A percentile compares a stretch with the other conserved stretches of the same genome.
These are phyloP conservation scores for Salisapilia sapeloensis DNA, from an alignment of 352 stramenopile genomes.

Conservation along the genomic window DNA sequence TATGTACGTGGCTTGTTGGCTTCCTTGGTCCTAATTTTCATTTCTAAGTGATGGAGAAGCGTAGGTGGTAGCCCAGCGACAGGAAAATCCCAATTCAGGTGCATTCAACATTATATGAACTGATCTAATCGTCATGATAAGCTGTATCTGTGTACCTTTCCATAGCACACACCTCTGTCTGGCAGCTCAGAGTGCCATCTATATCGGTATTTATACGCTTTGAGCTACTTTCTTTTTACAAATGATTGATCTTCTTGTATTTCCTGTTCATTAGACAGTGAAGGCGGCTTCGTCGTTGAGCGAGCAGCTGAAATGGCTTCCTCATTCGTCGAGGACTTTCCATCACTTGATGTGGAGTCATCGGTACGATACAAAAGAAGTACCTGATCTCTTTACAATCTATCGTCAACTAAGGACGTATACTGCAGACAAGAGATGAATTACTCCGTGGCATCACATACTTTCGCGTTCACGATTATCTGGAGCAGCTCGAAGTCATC, in stretches of 20 bases:
- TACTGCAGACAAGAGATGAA: slow-evolving; percentile 39
- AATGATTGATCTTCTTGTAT: background rate
- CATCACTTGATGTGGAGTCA: slow-evolving; percentile 6
- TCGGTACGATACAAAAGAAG: slow-evolving; percentile 12
- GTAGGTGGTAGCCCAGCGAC: slow-evolving; percentile 44
- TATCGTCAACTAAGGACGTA: background rate
- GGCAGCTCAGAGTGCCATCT: slow-evolving; percentile 32
- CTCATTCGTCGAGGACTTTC: slow-evolving; percentile 60
- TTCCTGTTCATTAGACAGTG: slow-evolving; percentile 44
- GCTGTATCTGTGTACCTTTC: no score
- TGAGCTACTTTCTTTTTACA: background rate
- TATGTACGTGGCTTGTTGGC: slow-evolving; percentile 18
- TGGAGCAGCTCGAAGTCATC: slow-evolving; percentile 81
- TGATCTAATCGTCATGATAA: background rate
- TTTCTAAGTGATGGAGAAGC: background rate
- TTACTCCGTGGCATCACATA: slow-evolving; percentile 67
- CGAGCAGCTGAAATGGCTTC: slow-evolving; percentile 73
- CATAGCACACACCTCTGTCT: slow-evolving; percentile 53
- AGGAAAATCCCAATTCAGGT: slow-evolving; percentile 70
- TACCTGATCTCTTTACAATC: slow-evolving; percentile 2
- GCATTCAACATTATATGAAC: background rate
- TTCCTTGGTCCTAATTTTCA: background rate
- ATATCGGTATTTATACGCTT: slow-evolving; percentile 26
- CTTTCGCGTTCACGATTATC: slow-evolving; percentile 73
- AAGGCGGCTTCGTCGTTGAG: slow-evolving; percentile 86